phyloP scores from a whole-genome alignment of 768 basidiomycete genomes.

The Tricholoma matsutake region DNA sequence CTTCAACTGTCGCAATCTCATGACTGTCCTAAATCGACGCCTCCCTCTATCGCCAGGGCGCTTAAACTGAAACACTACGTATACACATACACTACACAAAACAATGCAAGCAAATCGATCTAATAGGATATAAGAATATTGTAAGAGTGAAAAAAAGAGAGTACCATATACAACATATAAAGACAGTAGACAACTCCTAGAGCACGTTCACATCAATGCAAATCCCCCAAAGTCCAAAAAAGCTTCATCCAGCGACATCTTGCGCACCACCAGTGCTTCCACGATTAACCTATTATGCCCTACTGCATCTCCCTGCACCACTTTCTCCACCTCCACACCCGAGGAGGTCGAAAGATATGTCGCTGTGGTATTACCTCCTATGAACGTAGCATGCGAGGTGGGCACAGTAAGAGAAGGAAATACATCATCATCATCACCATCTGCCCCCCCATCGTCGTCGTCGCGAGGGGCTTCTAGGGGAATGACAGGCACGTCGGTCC shows the following conservation, averaged over 20 bases:
- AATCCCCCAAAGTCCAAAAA: conserved; percentile 76
- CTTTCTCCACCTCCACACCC: conserved; percentile 9
- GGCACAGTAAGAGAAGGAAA: conserved; percentile 32
- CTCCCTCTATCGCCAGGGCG: no score
- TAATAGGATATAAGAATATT: no score
- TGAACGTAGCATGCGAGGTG: conserved; percentile 20
- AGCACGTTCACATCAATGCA: conserved; percentile 25
- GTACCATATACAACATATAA: no score
- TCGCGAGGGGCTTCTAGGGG: background rate
- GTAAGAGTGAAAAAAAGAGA: no score
- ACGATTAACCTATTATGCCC: conserved; percentile 64
- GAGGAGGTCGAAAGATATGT: conserved; percentile 14
- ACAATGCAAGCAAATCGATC: no score
- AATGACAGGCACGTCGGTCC: conserved; percentile 1
- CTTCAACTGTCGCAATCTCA: no score
- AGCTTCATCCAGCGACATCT: conserved; percentile 71
- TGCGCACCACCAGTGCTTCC: conserved; percentile 76
- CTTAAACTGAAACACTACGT: no score
- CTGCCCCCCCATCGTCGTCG: conserved; percentile 7
- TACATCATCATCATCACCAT: conserved; percentile 33
- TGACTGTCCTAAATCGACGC: no score
- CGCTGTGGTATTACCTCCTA: background rate
- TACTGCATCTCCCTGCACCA: background rate
- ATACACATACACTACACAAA: no score
- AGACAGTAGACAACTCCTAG: background rate